Evolutionary conservation across 1,284 basidiomycete species (phyloP), one percentile per base, ranked within the genome.

Genomic region (Mycena citricolor): DNA sequence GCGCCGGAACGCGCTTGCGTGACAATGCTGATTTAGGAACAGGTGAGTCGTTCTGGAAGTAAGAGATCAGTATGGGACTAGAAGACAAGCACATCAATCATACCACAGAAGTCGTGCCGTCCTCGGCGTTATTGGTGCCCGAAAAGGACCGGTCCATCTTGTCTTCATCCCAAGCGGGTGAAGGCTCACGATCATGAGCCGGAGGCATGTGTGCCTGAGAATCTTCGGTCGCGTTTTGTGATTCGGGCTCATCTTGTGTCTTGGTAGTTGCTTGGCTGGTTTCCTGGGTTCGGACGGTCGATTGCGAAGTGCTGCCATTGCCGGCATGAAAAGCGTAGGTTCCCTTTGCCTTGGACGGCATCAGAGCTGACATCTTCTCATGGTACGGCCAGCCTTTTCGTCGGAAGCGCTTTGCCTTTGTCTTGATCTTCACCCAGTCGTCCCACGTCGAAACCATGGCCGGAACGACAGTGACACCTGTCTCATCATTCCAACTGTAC

Each of bases 331-430:
- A 41, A 17, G 28, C 44, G 19, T 41, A 16, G 16, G 8, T 23
- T 2, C 44, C 44, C 26, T 41, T 47, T 12, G 44, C 32, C 16
- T 36, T 36, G 10, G 14, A 2, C 4, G 44, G 39, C 23, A 23
- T 22, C 14, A 46, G 28, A 2, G 5, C 22, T 4, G 26, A 14
- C 22, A 47, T 36, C 5, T 31, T 16, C 17, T 33, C 16, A 26
- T 26, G 38, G 30, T 19, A 30, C 1, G 33, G 24, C 38, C 38
- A 46, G 4, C 44, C 44, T 23, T 33, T 21, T 26, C 36, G 23
- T 2, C 14, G 2, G 39, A 46, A 46, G 12, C 32, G 32, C 8
- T 12, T 7, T 2, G 24, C 41, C 4, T 14, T 13, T 13, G 11
- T 8, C 10, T 29, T n/a, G 8, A 10, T n/a, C 5, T 10, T n/a